Base-by-base conservation (phyloP, 225 moss, liverwort and hornwort species). In the Anthoceros angustus region DNA sequence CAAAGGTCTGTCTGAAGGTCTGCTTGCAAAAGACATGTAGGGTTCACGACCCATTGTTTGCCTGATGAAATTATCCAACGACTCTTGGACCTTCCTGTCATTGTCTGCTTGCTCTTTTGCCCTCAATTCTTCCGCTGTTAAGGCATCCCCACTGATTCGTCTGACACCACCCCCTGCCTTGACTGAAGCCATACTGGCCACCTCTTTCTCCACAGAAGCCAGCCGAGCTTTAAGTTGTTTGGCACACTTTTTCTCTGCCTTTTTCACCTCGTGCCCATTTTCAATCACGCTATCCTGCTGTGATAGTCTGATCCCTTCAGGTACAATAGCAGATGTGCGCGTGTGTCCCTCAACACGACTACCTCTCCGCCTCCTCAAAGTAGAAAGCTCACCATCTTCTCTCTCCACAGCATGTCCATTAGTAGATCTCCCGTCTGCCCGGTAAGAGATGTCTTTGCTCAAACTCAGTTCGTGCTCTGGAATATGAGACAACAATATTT, bases 11-110 rank as follows among this genome's bases (percentile, higher is more conserved):
- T 88, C 83, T 65, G 73, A 24, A 65, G 67, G 67, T 72, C 70
- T 79, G 68, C 66, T 78, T 0, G 11, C 45, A 2, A 90, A 79
- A 0, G 84, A 88, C 78, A 86, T 77, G 46, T 80, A 88, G 0
- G 78, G 71, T 66, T 95, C 70, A 0, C 77, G 42, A 46, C 73
- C 77, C 24, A 86, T 84, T 61, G 86, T 84, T 70, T 90, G 80
- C 67, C 72, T 63, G 0, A 90, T 84, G 64, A 90, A 82, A 39
- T 71, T 83, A 24, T 90, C 78, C 12, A 90, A 70, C 42, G 90
- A 85, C 66, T 88, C 82, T 25, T 81, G 83, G 8, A 88, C 75
- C 74, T 86, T 86, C 12, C 62, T 82, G 32, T 87, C 50, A 38
- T 63, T 77, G n/a, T 86, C 82, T 42, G 72, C 78, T 50, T 86